Conservation (phyloP, 441 rosid species). For the Arabidopsis hybrid region DNA sequence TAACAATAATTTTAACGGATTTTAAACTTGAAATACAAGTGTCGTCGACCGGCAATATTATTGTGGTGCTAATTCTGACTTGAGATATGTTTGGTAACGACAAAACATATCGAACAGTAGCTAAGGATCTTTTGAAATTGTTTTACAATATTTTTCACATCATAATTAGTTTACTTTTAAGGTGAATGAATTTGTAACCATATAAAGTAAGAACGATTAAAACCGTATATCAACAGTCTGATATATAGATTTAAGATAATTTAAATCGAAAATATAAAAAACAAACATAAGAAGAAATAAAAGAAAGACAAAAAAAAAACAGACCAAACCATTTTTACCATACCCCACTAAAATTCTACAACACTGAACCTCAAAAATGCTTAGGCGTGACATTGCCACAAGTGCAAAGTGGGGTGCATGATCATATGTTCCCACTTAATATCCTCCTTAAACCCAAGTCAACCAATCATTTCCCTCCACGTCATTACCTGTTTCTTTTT, state of each 20-base stretch:
- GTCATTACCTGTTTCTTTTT: slow-evolving; percentile 43
- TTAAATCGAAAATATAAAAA: neutral
- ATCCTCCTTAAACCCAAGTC: slow-evolving; percentile 41
- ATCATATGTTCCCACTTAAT: slow-evolving; percentile 58
- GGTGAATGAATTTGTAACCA: slow-evolving; percentile 27
- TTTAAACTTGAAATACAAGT: neutral
- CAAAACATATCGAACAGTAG: slow-evolving; percentile 14
- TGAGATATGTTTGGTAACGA: neutral
- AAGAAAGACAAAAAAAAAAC: neutral
- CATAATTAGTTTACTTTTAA: neutral
- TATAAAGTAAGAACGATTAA: slow-evolving; percentile 9
- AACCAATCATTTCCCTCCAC: slow-evolving; percentile 53
- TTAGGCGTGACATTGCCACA: slow-evolving; percentile 77
- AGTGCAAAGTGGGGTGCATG: slow-evolving; percentile 78
- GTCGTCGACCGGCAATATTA: neutral
- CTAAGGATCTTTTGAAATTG: neutral
- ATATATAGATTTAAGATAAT: slow-evolving; percentile 30
- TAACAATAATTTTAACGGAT: neutral
- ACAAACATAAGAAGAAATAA: slow-evolving; percentile 4
- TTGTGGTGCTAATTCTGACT: neutral
- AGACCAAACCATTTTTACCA: slow-evolving; percentile 44
- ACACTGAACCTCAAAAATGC: slow-evolving; percentile 53
- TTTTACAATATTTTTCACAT: neutral
- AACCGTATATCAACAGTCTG: slow-evolving; percentile 30
- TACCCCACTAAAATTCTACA: slow-evolving; percentile 55